Evolutionary conservation across 202 grass and related monocot species (phyloP).

Genomic region (Digitaria exilis): DNA sequence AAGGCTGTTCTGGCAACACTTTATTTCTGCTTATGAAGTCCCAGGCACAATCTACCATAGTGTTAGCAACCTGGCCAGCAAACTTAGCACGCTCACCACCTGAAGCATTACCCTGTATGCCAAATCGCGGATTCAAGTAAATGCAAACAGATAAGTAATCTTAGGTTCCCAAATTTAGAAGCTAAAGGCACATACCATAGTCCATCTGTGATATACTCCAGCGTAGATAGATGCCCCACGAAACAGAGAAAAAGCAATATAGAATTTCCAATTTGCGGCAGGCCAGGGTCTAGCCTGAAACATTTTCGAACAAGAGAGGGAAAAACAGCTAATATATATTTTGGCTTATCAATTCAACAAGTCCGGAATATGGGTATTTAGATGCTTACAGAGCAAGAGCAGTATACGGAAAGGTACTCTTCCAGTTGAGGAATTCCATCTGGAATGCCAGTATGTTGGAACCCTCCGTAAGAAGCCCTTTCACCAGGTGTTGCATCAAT

Average conservation of each 20-base stretch:
- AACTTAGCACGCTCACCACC: slow-evolving; percentile 90
- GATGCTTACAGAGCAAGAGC: slow-evolving; percentile 70
- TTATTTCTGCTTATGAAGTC: slow-evolving; percentile 69
- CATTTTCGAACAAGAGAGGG: slow-evolving; percentile 22
- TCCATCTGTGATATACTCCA: slow-evolving; percentile 98
- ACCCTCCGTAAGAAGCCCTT: slow-evolving; percentile 65
- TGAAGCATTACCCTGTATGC: slow-evolving; percentile 91
- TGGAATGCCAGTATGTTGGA: slow-evolving; percentile 66
- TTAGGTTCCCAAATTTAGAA: slow-evolving; percentile 32
- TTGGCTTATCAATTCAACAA: neutral
- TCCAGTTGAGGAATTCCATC: slow-evolving; percentile 87
- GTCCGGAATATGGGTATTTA: slow-evolving; percentile 1
- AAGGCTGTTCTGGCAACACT: slow-evolving; percentile 57
- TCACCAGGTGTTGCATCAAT: slow-evolving; percentile 44
- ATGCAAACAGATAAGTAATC: slow-evolving; percentile 37
- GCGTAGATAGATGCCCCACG: slow-evolving; percentile 89
- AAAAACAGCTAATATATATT: slow-evolving; percentile 23
- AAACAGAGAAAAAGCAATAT: slow-evolving; percentile 91
- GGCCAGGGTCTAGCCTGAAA: slow-evolving; percentile 82
- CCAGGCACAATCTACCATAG: slow-evolving; percentile 75
- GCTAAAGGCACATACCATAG: slow-evolving; percentile 58
- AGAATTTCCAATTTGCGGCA: slow-evolving; percentile 87
- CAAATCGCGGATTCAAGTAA: slow-evolving; percentile 45
- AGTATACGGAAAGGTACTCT: slow-evolving; percentile 90
- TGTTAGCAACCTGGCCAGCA: slow-evolving; percentile 55